phyloP scores from a whole-genome alignment of 148 eudicot genomes.

The Rhododendron griersonianum region DNA sequence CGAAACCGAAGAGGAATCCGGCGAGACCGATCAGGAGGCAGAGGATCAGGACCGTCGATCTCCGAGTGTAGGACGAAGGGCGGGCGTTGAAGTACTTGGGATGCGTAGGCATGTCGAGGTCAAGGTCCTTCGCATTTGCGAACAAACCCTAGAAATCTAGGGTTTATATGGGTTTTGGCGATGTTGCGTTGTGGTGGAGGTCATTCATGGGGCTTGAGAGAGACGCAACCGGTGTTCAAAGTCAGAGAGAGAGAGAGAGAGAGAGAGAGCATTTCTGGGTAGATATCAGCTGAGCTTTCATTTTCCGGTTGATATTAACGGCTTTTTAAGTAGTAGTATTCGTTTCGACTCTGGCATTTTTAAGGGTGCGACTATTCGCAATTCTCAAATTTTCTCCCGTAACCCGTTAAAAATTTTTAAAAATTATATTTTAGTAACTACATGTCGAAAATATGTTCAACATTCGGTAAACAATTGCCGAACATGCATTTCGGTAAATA shows the following conservation, averaged over 20 bases:
- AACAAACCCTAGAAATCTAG: not conserved
- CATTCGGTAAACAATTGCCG: too few species aligned
- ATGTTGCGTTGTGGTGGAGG: not conserved
- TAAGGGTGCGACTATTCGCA: too few species aligned
- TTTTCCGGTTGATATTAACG: not conserved
- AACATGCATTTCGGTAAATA: too few species aligned
- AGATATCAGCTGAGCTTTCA: not conserved
- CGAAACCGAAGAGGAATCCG: slow-evolving; percentile 23
- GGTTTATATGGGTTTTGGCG: not conserved
- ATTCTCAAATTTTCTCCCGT: too few species aligned
- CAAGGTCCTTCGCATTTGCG: not conserved
- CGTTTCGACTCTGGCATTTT: not conserved
- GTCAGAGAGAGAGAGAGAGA: not conserved
- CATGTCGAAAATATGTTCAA: too few species aligned
- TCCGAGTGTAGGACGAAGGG: slow-evolving; percentile 18
- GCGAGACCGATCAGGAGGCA: slow-evolving; percentile 28
- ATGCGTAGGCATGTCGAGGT: slow-evolving; percentile 37
- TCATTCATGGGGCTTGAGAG: not conserved
- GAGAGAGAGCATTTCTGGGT: not conserved
- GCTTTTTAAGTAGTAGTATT: not conserved
- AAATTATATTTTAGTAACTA: too few species aligned
- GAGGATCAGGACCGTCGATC: slow-evolving; percentile 28
- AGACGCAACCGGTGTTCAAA: not conserved
- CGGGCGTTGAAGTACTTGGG: slow-evolving; percentile 40
- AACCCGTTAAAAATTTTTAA: too few species aligned